Conservation (phyloP, 768 basidiomycete species). For the Tricholoma furcatifolium region DNA sequence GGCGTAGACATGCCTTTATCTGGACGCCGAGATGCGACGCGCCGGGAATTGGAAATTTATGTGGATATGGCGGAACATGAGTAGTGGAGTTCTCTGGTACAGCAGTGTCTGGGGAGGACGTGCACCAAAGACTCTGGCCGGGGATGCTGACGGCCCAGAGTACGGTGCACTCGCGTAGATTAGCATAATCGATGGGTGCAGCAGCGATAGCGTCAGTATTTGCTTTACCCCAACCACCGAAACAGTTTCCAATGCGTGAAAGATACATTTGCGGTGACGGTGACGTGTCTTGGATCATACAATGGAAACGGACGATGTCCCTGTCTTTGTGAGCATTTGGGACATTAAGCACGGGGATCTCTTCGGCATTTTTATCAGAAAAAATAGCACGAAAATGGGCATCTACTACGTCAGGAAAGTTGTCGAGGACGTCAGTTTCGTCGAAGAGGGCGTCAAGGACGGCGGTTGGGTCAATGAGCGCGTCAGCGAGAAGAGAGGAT, state of each 20-base stretch:
- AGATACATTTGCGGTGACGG: constrained; percentile 72
- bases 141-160: constrained; percentile 79
- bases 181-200: constrained; percentile 37
- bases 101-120: constrained; percentile 15
- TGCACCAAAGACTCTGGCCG: constrained; percentile 61
- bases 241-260: constrained; percentile 40
- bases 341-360: constrained; percentile 59
- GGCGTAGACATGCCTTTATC: constrained; percentile 52
- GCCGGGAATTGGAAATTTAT: constrained; percentile 65
- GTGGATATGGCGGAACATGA: constrained; percentile 29
- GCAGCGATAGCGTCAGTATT: constrained; percentile 25
- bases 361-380: constrained; percentile 31
- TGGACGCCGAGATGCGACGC: constrained; percentile 65
- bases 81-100: neutral
- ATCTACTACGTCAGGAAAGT: constrained; percentile 43
- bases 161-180: constrained; percentile 60
- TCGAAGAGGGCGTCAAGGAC: constrained; percentile 51
- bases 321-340: constrained; percentile 49
- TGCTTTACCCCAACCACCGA: constrained; percentile 76
- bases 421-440: constrained; percentile 23
- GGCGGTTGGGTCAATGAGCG: constrained; percentile 46
- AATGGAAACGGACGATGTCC: constrained; percentile 69
- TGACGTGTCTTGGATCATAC: constrained; percentile 84
- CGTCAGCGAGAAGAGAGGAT: constrained; percentile 46
- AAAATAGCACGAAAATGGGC: constrained; percentile 48